phyloP scores from a whole-genome alignment of 2,329 filamentous ascomycete species.

The Scedosporium minutisporum region DNA sequence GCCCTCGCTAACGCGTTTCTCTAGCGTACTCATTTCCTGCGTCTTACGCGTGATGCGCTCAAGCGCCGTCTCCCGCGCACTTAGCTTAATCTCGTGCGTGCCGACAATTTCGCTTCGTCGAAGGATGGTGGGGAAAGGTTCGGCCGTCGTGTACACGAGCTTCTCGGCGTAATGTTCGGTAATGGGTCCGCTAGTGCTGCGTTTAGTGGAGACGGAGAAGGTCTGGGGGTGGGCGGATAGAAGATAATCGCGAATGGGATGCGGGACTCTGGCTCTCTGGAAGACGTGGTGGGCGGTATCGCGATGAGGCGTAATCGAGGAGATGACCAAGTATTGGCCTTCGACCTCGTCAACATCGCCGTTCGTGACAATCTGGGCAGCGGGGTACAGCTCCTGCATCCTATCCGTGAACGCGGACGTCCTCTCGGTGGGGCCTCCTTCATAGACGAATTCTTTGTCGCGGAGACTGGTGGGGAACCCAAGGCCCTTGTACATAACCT shows the following conservation, averaged over 20 bases:
- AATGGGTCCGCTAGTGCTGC: slow-evolving; percentile 59
- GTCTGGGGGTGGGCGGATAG: slow-evolving; percentile 66
- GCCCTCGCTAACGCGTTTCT: slow-evolving; percentile 63
- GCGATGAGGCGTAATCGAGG: slow-evolving; percentile 69
- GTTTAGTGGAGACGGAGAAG: slow-evolving; percentile 68
- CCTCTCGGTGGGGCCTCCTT: slow-evolving; percentile 68
- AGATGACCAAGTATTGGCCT: slow-evolving; percentile 82
- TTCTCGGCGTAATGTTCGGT: slow-evolving; percentile 75
- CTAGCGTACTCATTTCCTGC: slow-evolving; percentile 66
- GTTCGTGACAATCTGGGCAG: slow-evolving; percentile 68
- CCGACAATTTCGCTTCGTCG: slow-evolving; percentile 76
- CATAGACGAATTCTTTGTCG: slow-evolving; percentile 89
- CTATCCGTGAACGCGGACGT: slow-evolving; percentile 77
- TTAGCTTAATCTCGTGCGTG: slow-evolving; percentile 55
- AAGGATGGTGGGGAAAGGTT: slow-evolving; percentile 84
- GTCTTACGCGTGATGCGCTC: slow-evolving; percentile 89
- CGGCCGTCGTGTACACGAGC: slow-evolving; percentile 70
- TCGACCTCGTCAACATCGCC: slow-evolving; percentile 69
- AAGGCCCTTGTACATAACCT: slow-evolving; percentile 78
- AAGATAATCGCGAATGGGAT: slow-evolving; percentile 77
- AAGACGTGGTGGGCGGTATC: slow-evolving; percentile 76
- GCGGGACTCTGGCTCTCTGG: slow-evolving; percentile 75
- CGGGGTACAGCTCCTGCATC: slow-evolving; percentile 82
- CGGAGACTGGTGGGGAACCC: slow-evolving; percentile 74
- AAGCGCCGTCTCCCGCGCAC: slow-evolving; percentile 75